Percentiles rank a stretch among this genome's conserved stretches.
Evolutionary conservation across 176 grass and related monocot species (phyloP).

Genomic region (Aegilops tauschii): DNA sequence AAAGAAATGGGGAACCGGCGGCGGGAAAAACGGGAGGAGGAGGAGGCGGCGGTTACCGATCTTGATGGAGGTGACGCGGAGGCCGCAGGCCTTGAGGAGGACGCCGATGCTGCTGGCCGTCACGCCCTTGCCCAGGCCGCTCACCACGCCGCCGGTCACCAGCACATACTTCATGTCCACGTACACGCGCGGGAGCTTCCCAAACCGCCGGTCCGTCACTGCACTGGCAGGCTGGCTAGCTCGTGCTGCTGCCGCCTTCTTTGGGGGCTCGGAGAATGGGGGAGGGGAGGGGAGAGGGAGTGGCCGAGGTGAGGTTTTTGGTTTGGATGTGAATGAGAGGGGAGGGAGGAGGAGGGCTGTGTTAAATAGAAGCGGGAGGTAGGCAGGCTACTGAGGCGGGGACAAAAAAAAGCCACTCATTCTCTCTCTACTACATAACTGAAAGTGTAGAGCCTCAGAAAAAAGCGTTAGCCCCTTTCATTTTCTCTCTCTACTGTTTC

Average conservation of each 20-base stretch:
- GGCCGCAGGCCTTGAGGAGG: conserved; percentile 74
- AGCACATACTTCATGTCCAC: conserved; percentile 86
- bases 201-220: not conserved
- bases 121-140: conserved; percentile 90
- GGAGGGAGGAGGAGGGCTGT: not conserved
- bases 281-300: not conserved
- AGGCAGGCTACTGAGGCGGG: no score
- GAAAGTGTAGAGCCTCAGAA: not conserved
- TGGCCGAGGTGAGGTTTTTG: not conserved
- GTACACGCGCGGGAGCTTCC: no score
- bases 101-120: conserved; percentile 96
- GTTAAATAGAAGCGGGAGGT: not conserved
- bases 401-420: not conserved
- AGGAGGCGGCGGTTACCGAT: conserved; percentile 62
- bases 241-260: not conserved
- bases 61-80: conserved; percentile 94
- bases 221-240: not conserved
- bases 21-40: not conserved
- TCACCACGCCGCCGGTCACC: conserved; percentile 93
- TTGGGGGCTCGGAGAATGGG: not conserved
- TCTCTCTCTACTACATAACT: not conserved
- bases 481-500: no score
- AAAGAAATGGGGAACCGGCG: not conserved
- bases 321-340: not conserved
- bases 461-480: not conserved